These are phyloP conservation scores for Rhizomucor pusillus DNA, from an alignment of 371 early-diverging fungal species.

Conservation along the genomic window DNA sequence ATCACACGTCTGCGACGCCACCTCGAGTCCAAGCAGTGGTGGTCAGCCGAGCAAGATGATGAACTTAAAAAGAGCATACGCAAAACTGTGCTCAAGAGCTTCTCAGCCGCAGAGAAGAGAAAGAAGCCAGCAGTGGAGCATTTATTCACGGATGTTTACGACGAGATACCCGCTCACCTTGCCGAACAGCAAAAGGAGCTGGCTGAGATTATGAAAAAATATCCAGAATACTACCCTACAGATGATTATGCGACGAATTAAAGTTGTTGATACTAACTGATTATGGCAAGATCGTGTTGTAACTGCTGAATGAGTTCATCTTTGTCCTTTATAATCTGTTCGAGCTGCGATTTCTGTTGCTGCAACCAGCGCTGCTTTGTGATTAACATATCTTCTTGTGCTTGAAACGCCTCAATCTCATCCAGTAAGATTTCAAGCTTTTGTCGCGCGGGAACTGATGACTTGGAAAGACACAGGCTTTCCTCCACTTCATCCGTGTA, in stretches of 20 bases:
- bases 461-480: not conserved
- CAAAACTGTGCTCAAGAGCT: slow-evolving; percentile 72
- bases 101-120: slow-evolving; percentile 80
- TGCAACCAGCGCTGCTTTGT: not conserved
- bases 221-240: slow-evolving; percentile 84
- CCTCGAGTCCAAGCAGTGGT: slow-evolving; percentile 82
- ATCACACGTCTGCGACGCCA: slow-evolving; percentile 87
- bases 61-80: slow-evolving; percentile 55
- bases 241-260: slow-evolving; percentile 35
- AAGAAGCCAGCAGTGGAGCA: slow-evolving; percentile 85
- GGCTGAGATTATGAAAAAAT: slow-evolving; percentile 72
- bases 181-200: slow-evolving; percentile 79
- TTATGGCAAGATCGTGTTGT: slow-evolving; percentile 8
- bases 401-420: slow-evolving; percentile 15
- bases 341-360: slow-evolving; percentile 3
- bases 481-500: too few species aligned
- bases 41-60: slow-evolving; percentile 80
- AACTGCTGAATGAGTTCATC: slow-evolving; percentile 12
- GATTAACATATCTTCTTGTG: slow-evolving; percentile 5
- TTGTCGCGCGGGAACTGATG: slow-evolving; percentile 7
- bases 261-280: not conserved
- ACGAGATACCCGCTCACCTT: slow-evolving; percentile 75
- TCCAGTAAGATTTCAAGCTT: slow-evolving; percentile 13
- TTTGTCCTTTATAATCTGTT: slow-evolving; percentile 1
- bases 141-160: slow-evolving; percentile 95